Conservation (phyloP, 768 basidiomycete species). For the Suillus spraguei region DNA sequence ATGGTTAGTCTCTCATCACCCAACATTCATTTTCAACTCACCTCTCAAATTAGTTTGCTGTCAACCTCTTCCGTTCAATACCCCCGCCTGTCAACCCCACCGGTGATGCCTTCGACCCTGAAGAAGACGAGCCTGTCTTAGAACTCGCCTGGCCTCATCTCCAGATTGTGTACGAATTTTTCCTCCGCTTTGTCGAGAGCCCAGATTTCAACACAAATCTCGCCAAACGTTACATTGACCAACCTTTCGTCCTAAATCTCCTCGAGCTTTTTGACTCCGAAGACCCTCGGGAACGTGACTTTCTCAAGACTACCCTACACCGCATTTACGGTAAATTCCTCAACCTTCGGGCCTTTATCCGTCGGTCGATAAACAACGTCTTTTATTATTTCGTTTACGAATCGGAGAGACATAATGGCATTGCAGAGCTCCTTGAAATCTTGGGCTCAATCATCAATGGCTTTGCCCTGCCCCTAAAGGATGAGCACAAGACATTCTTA, state of each 20-base stretch:
- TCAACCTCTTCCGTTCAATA: slow-evolving; percentile 99
- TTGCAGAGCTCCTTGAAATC: slow-evolving; percentile 97
- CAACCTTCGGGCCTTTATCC: slow-evolving; percentile 97
- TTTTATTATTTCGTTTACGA: slow-evolving; percentile 99
- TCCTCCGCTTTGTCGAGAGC: slow-evolving; percentile 97
- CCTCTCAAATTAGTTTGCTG: slow-evolving; percentile 70
- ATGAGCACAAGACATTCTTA: slow-evolving; percentile 98
- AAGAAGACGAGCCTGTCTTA: slow-evolving; percentile 98
- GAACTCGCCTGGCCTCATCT: slow-evolving; percentile 99
- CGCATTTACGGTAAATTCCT: slow-evolving; percentile 99
- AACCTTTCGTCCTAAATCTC: slow-evolving; percentile 92
- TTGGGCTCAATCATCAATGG: slow-evolving; percentile 99
- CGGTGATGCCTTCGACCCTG: slow-evolving; percentile 98
- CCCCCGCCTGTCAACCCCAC: slow-evolving; percentile 98
- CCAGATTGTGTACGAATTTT: slow-evolving; percentile 99
- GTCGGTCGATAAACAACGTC: slow-evolving; percentile 98
- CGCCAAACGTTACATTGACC: slow-evolving; percentile 97
- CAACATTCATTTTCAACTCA: slow-evolving; percentile 12
- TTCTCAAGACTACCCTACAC: slow-evolving; percentile 98
- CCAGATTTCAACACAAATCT: slow-evolving; percentile 98
- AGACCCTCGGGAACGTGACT: slow-evolving; percentile 98
- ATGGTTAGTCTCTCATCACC: slow-evolving; percentile 66
- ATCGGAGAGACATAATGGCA: slow-evolving; percentile 98
- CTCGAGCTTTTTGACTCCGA: slow-evolving; percentile 98
- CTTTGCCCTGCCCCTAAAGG: slow-evolving; percentile 96